A percentile compares a stretch with the other conserved stretches of the same genome.
Evolutionary conservation across 163 green algal genomes (phyloP).

Genomic region (Prototheca cutis): DNA sequence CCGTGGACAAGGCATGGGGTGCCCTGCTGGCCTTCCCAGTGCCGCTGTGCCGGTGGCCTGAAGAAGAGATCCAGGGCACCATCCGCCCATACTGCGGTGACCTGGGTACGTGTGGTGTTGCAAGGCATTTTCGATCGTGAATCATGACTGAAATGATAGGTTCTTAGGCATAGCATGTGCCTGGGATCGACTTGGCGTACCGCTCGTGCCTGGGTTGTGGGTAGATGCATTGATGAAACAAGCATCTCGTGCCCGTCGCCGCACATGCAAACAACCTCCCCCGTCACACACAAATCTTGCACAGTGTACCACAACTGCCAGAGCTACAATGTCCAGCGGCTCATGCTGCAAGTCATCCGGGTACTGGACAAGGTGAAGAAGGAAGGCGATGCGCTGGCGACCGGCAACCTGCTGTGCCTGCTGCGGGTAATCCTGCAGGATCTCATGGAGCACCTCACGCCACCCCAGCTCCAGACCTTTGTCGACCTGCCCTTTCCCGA

Average conservation of each 20-base stretch:
- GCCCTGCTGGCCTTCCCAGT: slow-evolving; percentile 7
- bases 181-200: too few relatives aligned
- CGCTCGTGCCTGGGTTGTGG: too few relatives aligned
- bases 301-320: slow-evolving; percentile 26
- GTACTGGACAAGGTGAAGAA: slow-evolving; percentile 1
- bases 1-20: slow-evolving; percentile 12
- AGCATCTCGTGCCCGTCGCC: too few relatives aligned
- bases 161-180: too few relatives aligned
- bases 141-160: too few relatives aligned
- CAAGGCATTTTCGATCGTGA: too few relatives aligned
- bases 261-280: too few relatives aligned
- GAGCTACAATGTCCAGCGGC: slow-evolving; percentile 23
- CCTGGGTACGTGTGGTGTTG: not conserved
- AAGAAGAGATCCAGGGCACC: slow-evolving; percentile 14
- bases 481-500: slow-evolving; percentile 13
- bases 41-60: slow-evolving; percentile 6
- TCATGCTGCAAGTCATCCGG: slow-evolving; percentile 7
- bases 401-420: slow-evolving; percentile 26
- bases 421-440: slow-evolving; percentile 29
- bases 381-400: not conserved
- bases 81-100: slow-evolving; percentile 6
- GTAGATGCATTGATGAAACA: too few relatives aligned
- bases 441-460: slow-evolving; percentile 36
- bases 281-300: not conserved
- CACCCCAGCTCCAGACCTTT: slow-evolving; percentile 28